Percentiles rank a stretch among this genome's conserved stretches.
These are phyloP conservation scores for Ensete glaucum DNA, from an alignment of 176 grass and related monocot genomes.

Conservation along the genomic window DNA sequence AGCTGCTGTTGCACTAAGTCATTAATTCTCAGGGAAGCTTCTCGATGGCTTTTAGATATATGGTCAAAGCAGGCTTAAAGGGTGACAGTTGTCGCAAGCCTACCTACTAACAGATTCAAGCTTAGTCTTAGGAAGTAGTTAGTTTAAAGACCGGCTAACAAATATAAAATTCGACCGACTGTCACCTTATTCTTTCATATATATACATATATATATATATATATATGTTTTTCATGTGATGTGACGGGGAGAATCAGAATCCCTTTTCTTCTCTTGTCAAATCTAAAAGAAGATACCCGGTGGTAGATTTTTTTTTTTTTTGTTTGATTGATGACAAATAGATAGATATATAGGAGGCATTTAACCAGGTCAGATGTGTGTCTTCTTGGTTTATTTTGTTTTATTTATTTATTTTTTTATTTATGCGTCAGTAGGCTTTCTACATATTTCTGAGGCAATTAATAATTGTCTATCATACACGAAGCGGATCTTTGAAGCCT, in stretches of 20 bases:
- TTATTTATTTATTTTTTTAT: too few relatives aligned
- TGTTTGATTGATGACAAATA: too few relatives aligned
- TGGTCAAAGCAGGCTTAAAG: background rate
- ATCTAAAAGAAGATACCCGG: background rate
- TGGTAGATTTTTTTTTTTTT: background rate
- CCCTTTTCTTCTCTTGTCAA: background rate
- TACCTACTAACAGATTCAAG: background rate
- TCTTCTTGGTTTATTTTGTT: too few relatives aligned
- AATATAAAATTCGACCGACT: background rate
- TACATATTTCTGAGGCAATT: too few relatives aligned
- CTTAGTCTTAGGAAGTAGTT: background rate
- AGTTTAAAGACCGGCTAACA: background rate
- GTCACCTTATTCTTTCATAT: constrained; percentile 37
- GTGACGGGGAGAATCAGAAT: constrained; percentile 41
- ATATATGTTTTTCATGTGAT: constrained; percentile 21
- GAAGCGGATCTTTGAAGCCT: too few relatives aligned
- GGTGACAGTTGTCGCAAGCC: background rate
- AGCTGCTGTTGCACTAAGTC: too few relatives aligned
- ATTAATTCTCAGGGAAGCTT: background rate
- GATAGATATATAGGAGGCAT: too few relatives aligned
- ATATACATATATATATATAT: background rate
- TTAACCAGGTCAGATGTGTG: too few relatives aligned
- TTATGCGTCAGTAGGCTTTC: too few relatives aligned
- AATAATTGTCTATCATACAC: too few relatives aligned
- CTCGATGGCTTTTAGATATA: background rate